Percentiles rank a stretch among this genome's conserved stretches.
Evolutionary conservation across 2,329 filamentous ascomycete species (phyloP).

Genomic region (Fusarium fujikuroi): DNA sequence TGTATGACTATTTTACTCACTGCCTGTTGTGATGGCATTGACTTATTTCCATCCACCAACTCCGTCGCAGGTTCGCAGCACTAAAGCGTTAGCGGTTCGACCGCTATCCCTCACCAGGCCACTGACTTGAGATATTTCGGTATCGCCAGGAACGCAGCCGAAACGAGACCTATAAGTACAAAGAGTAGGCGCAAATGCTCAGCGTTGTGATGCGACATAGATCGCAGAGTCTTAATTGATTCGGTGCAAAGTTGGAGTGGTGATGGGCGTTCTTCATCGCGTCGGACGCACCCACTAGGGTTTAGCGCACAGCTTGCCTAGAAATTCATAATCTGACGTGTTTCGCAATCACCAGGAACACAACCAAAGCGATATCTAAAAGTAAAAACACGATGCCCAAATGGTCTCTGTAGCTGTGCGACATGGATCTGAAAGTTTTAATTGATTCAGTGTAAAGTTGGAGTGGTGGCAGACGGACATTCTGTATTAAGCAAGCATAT

Average conservation of each 20-base stretch:
- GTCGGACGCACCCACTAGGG: accelerated
- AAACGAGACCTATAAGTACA: background rate
- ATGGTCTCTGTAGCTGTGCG: accelerated
- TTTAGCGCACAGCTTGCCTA: accelerated
- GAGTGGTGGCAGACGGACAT: background rate
- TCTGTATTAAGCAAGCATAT: background rate
- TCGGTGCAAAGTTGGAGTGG: accelerated
- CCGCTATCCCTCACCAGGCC: background rate
- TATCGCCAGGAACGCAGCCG: background rate
- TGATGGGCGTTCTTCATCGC: accelerated
- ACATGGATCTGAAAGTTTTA: background rate
- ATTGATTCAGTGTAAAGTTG: background rate
- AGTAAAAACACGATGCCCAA: accelerated
- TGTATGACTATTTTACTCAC: background rate
- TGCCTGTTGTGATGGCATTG: background rate
- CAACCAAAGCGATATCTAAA: accelerated
- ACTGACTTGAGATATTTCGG: background rate
- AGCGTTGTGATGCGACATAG: accelerated
- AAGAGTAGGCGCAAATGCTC: background rate
- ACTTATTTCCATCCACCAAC: background rate
- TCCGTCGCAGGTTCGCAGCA: background rate
- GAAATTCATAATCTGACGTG: accelerated
- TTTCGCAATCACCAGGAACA: background rate
- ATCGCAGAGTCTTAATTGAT: background rate
- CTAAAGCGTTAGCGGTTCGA: background rate